Evolutionary conservation across 768 basidiomycete species (phyloP).

Genomic region (Trametes meyenii): DNA sequence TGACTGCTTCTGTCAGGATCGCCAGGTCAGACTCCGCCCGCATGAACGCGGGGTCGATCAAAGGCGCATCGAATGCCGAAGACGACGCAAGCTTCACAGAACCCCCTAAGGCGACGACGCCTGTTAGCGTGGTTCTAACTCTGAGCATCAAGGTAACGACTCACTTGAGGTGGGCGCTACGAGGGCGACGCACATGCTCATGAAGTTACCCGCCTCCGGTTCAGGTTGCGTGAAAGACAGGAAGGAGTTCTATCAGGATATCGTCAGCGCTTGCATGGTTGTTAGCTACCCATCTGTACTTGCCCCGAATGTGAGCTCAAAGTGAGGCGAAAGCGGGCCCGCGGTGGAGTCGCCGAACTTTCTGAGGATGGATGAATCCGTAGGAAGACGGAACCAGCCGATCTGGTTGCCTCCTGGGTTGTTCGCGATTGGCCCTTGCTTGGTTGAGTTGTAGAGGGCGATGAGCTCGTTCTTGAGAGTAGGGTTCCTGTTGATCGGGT

Average conservation of each 20-base stretch:
- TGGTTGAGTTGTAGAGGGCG: conserved; percentile 5
- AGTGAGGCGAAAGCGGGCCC: conserved; percentile 29
- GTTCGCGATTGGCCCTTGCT: conserved; percentile 16
- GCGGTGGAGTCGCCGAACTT: conserved; percentile 28
- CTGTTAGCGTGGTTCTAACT: background rate
- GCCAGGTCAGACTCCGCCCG: conserved; percentile 30
- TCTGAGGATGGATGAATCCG: conserved; percentile 7
- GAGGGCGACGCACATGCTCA: background rate
- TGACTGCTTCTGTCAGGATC: conserved; percentile 28
- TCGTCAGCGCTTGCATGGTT: background rate
- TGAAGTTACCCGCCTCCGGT: background rate
- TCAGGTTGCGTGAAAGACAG: background rate
- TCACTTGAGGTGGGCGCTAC: conserved; percentile 14
- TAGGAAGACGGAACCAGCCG: conserved; percentile 27
- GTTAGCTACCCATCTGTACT: background rate
- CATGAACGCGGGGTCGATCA: conserved; percentile 32
- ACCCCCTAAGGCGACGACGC: conserved; percentile 20
- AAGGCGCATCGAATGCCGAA: conserved; percentile 28
- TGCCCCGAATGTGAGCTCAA: conserved; percentile 23
- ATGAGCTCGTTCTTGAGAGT: background rate
- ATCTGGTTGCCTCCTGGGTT: conserved; percentile 20
- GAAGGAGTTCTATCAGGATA: background rate
- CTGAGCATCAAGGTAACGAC: background rate
- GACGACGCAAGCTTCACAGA: conserved; percentile 26
- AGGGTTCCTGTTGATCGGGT: background rate